Conservation (phyloP, 768 basidiomycete genomes). For the Auricularia cornea region DNA sequence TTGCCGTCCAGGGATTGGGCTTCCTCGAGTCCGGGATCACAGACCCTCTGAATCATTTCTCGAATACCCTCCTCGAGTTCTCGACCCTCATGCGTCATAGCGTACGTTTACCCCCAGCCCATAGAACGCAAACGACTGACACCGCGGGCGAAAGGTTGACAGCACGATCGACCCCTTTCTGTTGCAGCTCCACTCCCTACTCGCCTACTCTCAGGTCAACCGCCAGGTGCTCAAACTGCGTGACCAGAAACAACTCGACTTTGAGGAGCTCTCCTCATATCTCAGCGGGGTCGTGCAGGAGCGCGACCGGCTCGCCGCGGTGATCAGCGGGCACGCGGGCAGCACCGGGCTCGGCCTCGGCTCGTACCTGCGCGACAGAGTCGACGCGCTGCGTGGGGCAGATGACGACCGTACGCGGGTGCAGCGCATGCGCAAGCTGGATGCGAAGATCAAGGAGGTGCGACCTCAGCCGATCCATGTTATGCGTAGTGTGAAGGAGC, state of each 20-base stretch:
- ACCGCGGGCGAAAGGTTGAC: slow-evolving; percentile 51
- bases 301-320: slow-evolving; percentile 83
- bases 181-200: slow-evolving; percentile 78
- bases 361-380: slow-evolving; percentile 85
- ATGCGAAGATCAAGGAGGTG: slow-evolving; percentile 93
- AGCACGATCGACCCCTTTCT: slow-evolving; percentile 90
- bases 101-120: slow-evolving; percentile 33
- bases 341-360: slow-evolving; percentile 77
- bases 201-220: slow-evolving; percentile 91
- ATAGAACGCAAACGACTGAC: not conserved
- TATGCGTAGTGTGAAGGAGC: not conserved
- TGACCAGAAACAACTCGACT: slow-evolving; percentile 98
- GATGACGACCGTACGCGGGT: slow-evolving; percentile 91
- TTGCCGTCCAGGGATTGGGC: slow-evolving; percentile 92
- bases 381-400: slow-evolving; percentile 84
- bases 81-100: slow-evolving; percentile 81
- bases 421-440: slow-evolving; percentile 88
- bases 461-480: slow-evolving; percentile 13
- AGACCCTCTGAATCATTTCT: slow-evolving; percentile 93
- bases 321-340: slow-evolving; percentile 83
- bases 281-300: slow-evolving; percentile 88
- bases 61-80: slow-evolving; percentile 91
- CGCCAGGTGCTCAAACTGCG: slow-evolving; percentile 90
- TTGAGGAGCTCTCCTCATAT: slow-evolving; percentile 94
- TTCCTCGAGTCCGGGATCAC: slow-evolving; percentile 98